Evolutionary conservation across 2,329 filamentous ascomycete species (phyloP), one percentile per base, ranked within the genome.

Genomic region (Claviceps fusiformis): DNA sequence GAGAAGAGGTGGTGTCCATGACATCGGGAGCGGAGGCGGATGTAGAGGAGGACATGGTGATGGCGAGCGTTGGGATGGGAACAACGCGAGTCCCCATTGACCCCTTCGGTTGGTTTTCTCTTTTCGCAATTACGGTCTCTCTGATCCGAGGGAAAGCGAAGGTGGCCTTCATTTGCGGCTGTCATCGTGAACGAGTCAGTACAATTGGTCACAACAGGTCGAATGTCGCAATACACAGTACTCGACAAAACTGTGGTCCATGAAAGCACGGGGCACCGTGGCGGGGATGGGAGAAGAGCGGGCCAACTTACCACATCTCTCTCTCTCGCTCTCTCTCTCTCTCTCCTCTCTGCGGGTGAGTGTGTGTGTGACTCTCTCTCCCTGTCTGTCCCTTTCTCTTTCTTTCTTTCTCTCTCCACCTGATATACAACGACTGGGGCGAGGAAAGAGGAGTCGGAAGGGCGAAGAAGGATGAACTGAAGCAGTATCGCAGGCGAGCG

Each of bases 1-100:
- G 72, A 53, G 78, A 77, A 43, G 77, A 78, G 41, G 78, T 78
- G 59, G 82, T 75, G 58, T 83, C 80, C 80, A 83, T 84, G 57
- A 79, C 78, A 56, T 83, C 80, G 61, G 81, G 78, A 60, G 75
- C 78, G 35, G 77, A 76, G 51, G 76, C 76, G 24, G 79, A 76
- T 54, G 78, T 74, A 59, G 81, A 75, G 54, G 78, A 74, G 59
- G 81, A 81, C 70, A 78, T 80, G 66, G 79, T 77, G 64, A 81
- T 77, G 57, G 73, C 77, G 43, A 80, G 76, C 55, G 75, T 74
- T 58, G 77, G 71, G 60, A 82, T 80, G 54, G 80, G 79, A 50
- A 84, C 71, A 49, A 80, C 79, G 65, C 77, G 76, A 61, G 73
- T 69, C 64, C 73, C 72, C 56, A 58, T 58, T 58, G 52, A 51